A percentile compares a stretch with the other conserved stretches of the same genome.
These are phyloP conservation scores for Fusarium mundagurra DNA, from an alignment of 2,329 filamentous ascomycete species.

Conservation along the genomic window DNA sequence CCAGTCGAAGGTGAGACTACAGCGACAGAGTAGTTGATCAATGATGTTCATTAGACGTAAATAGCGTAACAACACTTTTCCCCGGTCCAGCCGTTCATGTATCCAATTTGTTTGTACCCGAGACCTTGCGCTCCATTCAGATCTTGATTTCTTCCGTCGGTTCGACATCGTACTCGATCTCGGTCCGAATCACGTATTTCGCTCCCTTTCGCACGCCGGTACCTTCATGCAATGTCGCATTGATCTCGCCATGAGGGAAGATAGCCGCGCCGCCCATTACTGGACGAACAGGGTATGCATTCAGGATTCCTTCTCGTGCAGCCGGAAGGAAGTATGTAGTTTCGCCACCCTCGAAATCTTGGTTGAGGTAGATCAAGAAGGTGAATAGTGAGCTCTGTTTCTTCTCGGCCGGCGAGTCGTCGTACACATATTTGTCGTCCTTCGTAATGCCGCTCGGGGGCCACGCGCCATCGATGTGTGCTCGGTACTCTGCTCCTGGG, in stretches of 20 bases:
- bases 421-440: conserved; percentile 71
- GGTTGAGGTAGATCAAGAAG: conserved; percentile 75
- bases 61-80: conserved; percentile 19
- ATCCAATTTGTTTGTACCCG: neutral
- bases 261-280: conserved; percentile 75
- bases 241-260: conserved; percentile 75
- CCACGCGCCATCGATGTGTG: conserved; percentile 78
- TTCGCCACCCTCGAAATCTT: conserved; percentile 77
- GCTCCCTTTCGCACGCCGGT: conserved; percentile 74
- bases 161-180: conserved; percentile 75
- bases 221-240: conserved; percentile 74
- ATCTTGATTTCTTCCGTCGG: conserved; percentile 20
- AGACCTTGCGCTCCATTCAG: neutral
- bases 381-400: conserved; percentile 76
- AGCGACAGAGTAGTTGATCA: neutral
- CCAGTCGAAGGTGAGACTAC: conserved; percentile 2
- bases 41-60: conserved; percentile 19
- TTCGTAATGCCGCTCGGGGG: conserved; percentile 72
- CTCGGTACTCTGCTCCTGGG: conserved; percentile 76
- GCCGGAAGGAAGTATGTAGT: conserved; percentile 77
- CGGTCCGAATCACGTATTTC: conserved; percentile 75
- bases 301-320: conserved; percentile 70
- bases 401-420: conserved; percentile 66
- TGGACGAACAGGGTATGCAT: conserved; percentile 74
- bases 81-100: conserved; percentile 15